These are phyloP conservation scores for Fusarium nodosum DNA, from an alignment of 2,329 filamentous ascomycete genomes.

Conservation along the genomic window DNA sequence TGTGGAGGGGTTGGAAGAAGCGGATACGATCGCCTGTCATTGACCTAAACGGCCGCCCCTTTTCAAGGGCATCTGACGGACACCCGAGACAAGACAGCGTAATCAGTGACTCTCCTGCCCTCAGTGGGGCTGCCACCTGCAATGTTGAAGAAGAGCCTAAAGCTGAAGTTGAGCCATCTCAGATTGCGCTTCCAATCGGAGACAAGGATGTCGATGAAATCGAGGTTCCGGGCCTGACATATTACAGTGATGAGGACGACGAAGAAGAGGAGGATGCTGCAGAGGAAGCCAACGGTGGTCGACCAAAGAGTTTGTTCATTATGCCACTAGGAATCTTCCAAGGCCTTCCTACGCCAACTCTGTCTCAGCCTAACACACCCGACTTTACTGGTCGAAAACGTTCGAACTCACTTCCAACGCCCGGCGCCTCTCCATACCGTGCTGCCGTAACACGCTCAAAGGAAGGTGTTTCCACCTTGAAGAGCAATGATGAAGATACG, in stretches of 20 bases:
- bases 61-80: slow-evolving; percentile 61
- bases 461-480: slow-evolving; percentile 17
- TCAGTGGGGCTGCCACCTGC: slow-evolving; percentile 50
- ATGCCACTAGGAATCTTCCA: slow-evolving; percentile 41
- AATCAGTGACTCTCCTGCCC: slow-evolving; percentile 55
- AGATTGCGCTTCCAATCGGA: slow-evolving; percentile 76
- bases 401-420: slow-evolving; percentile 50
- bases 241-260: slow-evolving; percentile 70
- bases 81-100: slow-evolving; percentile 54
- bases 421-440: slow-evolving; percentile 45
- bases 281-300: slow-evolving; percentile 51
- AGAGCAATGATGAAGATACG: slow-evolving; percentile 11
- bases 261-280: slow-evolving; percentile 49
- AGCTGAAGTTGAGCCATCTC: slow-evolving; percentile 53
- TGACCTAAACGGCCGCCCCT: slow-evolving; percentile 63
- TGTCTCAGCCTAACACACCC: slow-evolving; percentile 55
- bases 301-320: slow-evolving; percentile 63
- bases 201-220: slow-evolving; percentile 83
- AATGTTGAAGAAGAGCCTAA: slow-evolving; percentile 42
- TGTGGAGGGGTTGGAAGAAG: slow-evolving; percentile 98
- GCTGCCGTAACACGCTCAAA: slow-evolving; percentile 27
- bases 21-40: slow-evolving; percentile 72
- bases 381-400: slow-evolving; percentile 54
- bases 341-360: slow-evolving; percentile 53
- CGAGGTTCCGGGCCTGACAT: slow-evolving; percentile 78